Conservation (phyloP, 2,329 filamentous ascomycete genomes). For the Lasiodiplodia sp. region DNA sequence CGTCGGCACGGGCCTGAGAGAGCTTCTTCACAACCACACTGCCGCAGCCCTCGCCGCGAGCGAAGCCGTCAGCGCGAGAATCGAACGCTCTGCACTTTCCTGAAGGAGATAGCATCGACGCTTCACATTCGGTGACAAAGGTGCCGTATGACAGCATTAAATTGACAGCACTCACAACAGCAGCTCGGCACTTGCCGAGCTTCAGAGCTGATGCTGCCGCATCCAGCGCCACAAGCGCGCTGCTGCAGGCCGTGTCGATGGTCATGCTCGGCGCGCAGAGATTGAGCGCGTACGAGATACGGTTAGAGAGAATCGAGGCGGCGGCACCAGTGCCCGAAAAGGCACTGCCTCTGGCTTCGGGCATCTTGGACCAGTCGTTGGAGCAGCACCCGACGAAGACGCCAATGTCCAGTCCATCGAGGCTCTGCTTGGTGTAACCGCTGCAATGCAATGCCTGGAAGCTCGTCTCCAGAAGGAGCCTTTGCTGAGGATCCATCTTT, state of each 20-base stretch:
- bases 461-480: constrained; percentile 32
- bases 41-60: constrained; percentile 42
- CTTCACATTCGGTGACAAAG: constrained; percentile 39
- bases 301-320: constrained; percentile 46
- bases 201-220: constrained; percentile 41
- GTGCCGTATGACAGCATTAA: constrained; percentile 43
- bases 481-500: constrained; percentile 35
- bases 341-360: constrained; percentile 46
- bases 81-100: constrained; percentile 43
- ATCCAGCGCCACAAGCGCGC: constrained; percentile 43
- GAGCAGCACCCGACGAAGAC: constrained; percentile 39
- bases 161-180: constrained; percentile 46
- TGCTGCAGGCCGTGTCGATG: constrained; percentile 49
- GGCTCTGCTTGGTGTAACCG: constrained; percentile 31
- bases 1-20: constrained; percentile 37
- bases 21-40: constrained; percentile 43
- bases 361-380: constrained; percentile 47
- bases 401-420: constrained; percentile 37
- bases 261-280: constrained; percentile 51
- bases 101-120: constrained; percentile 34
- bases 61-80: constrained; percentile 41
- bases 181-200: constrained; percentile 40
- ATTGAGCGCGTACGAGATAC: constrained; percentile 45
- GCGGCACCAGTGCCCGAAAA: constrained; percentile 52
- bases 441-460: constrained; percentile 34